Evolutionary conservation across 1,284 basidiomycete genomes (phyloP).

Genomic region (Pseudozyma hubeiensis): DNA sequence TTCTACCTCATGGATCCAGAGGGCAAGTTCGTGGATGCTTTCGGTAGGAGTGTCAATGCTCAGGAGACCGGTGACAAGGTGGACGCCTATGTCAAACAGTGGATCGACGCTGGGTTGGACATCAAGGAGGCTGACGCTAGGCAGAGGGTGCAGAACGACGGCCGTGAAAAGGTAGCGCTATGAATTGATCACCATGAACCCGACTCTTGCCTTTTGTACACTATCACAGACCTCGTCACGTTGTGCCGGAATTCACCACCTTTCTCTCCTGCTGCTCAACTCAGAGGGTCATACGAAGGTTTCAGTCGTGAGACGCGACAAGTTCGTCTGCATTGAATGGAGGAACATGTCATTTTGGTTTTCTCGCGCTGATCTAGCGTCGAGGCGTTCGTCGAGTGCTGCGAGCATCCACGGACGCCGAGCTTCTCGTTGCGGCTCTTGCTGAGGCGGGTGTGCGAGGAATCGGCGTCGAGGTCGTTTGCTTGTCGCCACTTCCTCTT

Average conservation of each 20-base stretch:
- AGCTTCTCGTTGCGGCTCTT: constrained; percentile 37
- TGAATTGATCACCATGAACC: not conserved
- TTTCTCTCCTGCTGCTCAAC: not conserved
- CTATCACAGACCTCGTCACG: constrained; percentile 2
- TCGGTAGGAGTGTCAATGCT: constrained; percentile 83
- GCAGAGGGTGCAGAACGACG: constrained; percentile 73
- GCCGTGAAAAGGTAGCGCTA: constrained; percentile 35
- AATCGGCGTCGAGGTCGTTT: constrained; percentile 24
- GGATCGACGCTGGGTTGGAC: constrained; percentile 68
- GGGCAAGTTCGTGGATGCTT: constrained; percentile 95
- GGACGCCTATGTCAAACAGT: constrained; percentile 72
- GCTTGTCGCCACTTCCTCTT: constrained; percentile 38
- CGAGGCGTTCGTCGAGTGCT: constrained; percentile 45
- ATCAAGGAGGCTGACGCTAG: constrained; percentile 72
- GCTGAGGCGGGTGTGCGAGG: constrained; percentile 27
- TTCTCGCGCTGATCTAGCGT: constrained; percentile 10
- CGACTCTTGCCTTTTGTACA: constrained; percentile 1
- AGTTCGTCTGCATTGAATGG: not conserved
- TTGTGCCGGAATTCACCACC: constrained; percentile 7
- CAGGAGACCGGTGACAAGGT: constrained; percentile 77
- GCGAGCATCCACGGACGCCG: constrained; percentile 23
- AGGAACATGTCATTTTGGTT: not conserved
- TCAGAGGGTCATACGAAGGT: not conserved
- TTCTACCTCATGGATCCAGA: constrained; percentile 97
- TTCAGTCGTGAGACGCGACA: not conserved